Base-by-base conservation (phyloP, 495 filamentous ascomycete species). In the Saxispiralis lemnorum region DNA sequence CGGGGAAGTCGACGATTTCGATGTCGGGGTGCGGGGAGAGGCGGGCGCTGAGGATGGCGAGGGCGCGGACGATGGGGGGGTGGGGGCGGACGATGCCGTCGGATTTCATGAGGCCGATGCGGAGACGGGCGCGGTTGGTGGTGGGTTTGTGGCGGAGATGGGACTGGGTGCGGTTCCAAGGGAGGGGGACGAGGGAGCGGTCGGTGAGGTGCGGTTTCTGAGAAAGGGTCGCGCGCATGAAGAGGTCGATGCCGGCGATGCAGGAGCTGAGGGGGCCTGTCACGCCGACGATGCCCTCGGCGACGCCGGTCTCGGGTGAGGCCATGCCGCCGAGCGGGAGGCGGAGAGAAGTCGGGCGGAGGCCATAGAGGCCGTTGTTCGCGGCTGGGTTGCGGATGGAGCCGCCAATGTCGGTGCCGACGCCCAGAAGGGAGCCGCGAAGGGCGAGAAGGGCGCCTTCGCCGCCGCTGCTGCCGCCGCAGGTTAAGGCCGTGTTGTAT, bases 1-100 rank as follows among this genome's bases (percentile, higher is more conserved):
- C 71, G 19, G 71, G 63, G 72, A 78, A 85, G 13, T 80, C 68
- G 1, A 81, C 66, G 7, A 82, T 54, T 31, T 74, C 70, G 32
- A 80, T 61, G 3, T 64, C 66, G 51, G 50, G 1, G 11, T 70
- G 50, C 31, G 57, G 51, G 33, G 63, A 54, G 14, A 83, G 59
- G 36, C 71, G 70, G n/a, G 61, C 59, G n/a, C 68, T 66, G 0
- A 78, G 62, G 21, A 69, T 54, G 33, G 66, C 59, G 15, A 86
- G 56, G 7, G 73, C 79, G 7, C 77, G 62, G 0, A 61, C 63
- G 0, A 86, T 63, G 0, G 81, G 81, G 3, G 81, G 81, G 52
- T 85, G 80, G 1, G 79, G 79, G 35, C 64, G 69, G 18, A 82
- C 75, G n/a, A 76, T 59, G 20, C 71, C 75, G 52, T 88, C 82